Conservation (phyloP, 2,329 filamentous ascomycete genomes). For the Claviceps arundinis region DNA sequence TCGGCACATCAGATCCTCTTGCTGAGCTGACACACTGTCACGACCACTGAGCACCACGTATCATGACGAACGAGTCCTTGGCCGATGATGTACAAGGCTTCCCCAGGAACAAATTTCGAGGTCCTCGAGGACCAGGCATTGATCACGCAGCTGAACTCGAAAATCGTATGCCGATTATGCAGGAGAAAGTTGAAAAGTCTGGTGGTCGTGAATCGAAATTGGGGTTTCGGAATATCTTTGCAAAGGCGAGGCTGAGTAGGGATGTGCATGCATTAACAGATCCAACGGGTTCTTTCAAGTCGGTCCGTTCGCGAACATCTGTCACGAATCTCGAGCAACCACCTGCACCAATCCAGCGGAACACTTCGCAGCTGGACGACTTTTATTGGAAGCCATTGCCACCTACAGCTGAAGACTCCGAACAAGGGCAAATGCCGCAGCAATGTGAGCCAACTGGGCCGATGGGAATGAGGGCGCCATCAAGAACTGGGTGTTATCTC, state of each 20-base stretch:
- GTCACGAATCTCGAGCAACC: constrained; percentile 22
- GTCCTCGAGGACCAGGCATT: constrained; percentile 14
- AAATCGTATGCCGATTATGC: constrained; percentile 18
- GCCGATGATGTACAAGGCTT: constrained; percentile 3
- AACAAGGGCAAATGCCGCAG: constrained; percentile 6
- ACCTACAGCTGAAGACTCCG: constrained; percentile 9
- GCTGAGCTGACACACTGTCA: not conserved
- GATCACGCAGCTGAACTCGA: constrained; percentile 5
- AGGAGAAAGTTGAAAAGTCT: constrained; percentile 22
- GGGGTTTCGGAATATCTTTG: constrained; percentile 38
- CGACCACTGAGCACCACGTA: not conserved
- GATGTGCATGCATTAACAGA: constrained; percentile 19
- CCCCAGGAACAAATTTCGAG: constrained; percentile 10
- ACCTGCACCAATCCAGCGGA: constrained; percentile 21
- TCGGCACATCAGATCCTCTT: too few relatives aligned
- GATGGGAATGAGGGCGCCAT: constrained; percentile 6
- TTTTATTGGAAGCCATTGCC: constrained; percentile 23
- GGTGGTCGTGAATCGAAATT: constrained; percentile 37
- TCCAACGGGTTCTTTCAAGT: constrained; percentile 18
- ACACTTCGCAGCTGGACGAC: constrained; percentile 12
- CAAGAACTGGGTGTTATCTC: constrained; percentile 9
- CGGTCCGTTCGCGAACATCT: constrained; percentile 30
- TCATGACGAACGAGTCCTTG: constrained; percentile 2
- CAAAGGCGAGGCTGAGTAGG: constrained; percentile 27
- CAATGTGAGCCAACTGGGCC: constrained; percentile 5